Conservation (phyloP, 1,284 basidiomycete genomes). For the Moniliophthora roreri region DNA sequence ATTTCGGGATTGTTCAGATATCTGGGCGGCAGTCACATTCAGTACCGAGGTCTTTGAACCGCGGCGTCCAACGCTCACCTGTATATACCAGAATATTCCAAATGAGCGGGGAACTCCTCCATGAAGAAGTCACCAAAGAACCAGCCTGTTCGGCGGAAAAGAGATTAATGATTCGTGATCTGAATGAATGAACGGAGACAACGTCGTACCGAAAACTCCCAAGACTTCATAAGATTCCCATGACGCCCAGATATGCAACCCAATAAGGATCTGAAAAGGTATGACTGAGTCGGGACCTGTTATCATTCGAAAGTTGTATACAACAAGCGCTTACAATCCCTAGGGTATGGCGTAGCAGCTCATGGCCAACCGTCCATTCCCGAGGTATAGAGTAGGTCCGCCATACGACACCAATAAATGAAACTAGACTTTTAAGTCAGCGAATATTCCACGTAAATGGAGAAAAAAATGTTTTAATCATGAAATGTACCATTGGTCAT, state of each 20-base stretch:
- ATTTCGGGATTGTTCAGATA: slow-evolving; percentile 97
- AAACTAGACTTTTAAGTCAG: slow-evolving; percentile 47
- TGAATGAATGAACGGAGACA: not conserved
- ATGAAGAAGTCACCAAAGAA: slow-evolving; percentile 99
- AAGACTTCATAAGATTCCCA: slow-evolving; percentile 90
- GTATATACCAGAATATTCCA: slow-evolving; percentile 97
- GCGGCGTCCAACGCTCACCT: slow-evolving; percentile 52
- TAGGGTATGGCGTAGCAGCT: slow-evolving; percentile 85
- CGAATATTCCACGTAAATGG: not conserved
- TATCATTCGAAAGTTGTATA: not conserved
- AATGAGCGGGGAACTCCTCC: slow-evolving; percentile 85
- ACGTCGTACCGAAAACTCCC: slow-evolving; percentile 77
- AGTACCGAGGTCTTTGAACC: not conserved
- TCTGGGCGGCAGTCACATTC: slow-evolving; percentile 29
- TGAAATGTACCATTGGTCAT: slow-evolving; percentile 87
- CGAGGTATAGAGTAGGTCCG: slow-evolving; percentile 81
- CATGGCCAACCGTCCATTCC: slow-evolving; percentile 89
- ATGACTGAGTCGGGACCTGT: not conserved
- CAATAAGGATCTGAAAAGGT: slow-evolving; percentile 72
- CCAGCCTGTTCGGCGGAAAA: slow-evolving; percentile 62
- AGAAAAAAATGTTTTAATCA: not conserved
- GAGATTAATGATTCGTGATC: slow-evolving; percentile 1
- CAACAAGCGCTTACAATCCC: slow-evolving; percentile 60
- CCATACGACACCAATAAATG: slow-evolving; percentile 82
- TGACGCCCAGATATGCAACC: slow-evolving; percentile 90